Base-by-base conservation (phyloP, 2,329 filamentous ascomycete species). In the Calonectria montana region DNA sequence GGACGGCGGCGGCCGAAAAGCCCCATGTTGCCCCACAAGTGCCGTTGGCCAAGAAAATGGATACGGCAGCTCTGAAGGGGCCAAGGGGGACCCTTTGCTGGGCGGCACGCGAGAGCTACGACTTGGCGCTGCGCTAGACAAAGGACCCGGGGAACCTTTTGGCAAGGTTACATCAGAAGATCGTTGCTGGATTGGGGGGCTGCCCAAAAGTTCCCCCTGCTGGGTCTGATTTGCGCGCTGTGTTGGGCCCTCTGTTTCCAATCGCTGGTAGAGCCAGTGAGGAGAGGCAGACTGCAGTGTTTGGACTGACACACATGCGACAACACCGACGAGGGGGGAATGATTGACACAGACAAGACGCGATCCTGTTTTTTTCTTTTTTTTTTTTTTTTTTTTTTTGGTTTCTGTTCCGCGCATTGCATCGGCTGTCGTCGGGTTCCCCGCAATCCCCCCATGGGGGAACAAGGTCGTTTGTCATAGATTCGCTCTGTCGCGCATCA, bases 101-200 rank as follows among this genome's bases (percentile, higher is more conserved):
- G 13, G 53, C 18, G n/a, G 53, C 23, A 21, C 35, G 53, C 35
- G 53, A 59, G 27, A 39, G 35, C 35, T 18, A 35, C 21, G 53
- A 59, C 53, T 59, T 59, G 53, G 53, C 53, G 53, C 16, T 39
- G 53, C 53, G 53, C 53, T 59, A 59, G n/a, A 59, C 53, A 39
- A 39, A 59, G 53, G 35, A 31, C 53, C 53, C 53, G 31, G 29
- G 50, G 53, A 43, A 57, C 53, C 53, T 57, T 57, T 57, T 21
- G 31, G 31, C 53, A 57, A 21, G 53, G 50, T 55, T 55, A 31
- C 50, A 55, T 31, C 31, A 23, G 53, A 59, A 59, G 53, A 59
- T 59, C 31, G 53, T 39, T 59, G 53, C 53, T 59, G n/a, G 31
- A 39, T 59, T 27, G n/a, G 53, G 50, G 53, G n/a, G 39, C 43